Evolutionary conservation across 805 yeast genomes (phyloP), one percentile per base, ranked within the genome.

Genomic region (Ogataea ganodermae): DNA sequence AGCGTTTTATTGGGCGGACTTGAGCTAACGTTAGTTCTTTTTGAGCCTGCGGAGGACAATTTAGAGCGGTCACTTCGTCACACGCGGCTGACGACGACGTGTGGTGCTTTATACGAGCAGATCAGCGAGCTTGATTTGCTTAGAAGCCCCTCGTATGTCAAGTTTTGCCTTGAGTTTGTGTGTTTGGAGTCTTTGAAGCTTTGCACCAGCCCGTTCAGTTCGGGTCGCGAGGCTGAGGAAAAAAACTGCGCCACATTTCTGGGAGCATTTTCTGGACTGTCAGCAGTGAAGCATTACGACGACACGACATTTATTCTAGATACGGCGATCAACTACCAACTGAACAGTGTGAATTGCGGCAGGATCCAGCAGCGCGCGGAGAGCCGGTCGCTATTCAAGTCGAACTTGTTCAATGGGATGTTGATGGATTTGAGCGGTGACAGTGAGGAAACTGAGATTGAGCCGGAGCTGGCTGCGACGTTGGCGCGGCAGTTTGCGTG

Each of bases 121-220:
- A 24, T 54, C 4, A 17, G 43, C 2, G 27, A 35, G 16, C 18
- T 52, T 7, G 40, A 55, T 17, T 16, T 61, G 13, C 44, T 42
- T 2, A 36, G 45, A 27, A 48, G 53, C 1, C 67, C 68, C 12
- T 47, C 59, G 7, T 52, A 44, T 17, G 33, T 60, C 18, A 56
- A 62, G 41, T 49, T 58, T 7, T 45, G 50, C n/a, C 36, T 61
- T 10, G 65, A 62, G 44, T 57, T 61, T 40, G 42, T 55, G 6
- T 41, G 52, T 13, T 39, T 47, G 13, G 44, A 45, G 23, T 42
- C 47, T n/a, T 45, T 47, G 27, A 32, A 23, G 21, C 44, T 52
- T 12, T 33, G 44, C 35, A 49, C 50, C 20, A 26, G 49, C 9
- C 53, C 56, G 6, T 49, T 41, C 41, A 32, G 44, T 20, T 26